phyloP scores from a whole-genome alignment of 78 protist genomes.

The Guillardia theta region DNA sequence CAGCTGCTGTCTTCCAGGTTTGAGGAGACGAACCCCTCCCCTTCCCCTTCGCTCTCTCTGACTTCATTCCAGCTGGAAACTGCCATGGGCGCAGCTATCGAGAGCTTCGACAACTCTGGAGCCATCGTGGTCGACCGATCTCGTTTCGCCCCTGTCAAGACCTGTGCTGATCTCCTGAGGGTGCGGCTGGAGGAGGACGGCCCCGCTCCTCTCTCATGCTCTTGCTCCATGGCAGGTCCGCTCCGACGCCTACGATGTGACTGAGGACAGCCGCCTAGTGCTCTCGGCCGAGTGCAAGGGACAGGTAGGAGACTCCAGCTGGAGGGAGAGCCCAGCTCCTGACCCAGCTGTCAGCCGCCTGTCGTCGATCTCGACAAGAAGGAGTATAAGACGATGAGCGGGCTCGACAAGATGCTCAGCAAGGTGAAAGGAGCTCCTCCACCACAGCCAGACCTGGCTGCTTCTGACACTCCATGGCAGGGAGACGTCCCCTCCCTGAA shows the following conservation, averaged over 20 bases:
- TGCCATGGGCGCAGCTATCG: constrained; percentile 95
- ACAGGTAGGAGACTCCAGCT: too few relatives aligned
- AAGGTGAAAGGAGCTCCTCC: too few relatives aligned
- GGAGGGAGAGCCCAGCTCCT: too few relatives aligned
- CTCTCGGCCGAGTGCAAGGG: not conserved
- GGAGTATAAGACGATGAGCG: not conserved
- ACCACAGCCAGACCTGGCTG: too few relatives aligned
- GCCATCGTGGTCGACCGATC: constrained; percentile 90
- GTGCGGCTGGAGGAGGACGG: not conserved
- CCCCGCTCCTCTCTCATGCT: not conserved
- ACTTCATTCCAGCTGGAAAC: constrained; percentile 98
- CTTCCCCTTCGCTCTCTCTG: constrained; percentile 76
- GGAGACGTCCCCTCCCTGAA: not conserved
- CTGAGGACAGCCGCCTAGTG: not conserved
- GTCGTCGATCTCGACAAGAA: constrained; percentile 8
- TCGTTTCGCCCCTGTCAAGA: constrained; percentile 64
- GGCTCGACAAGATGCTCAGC: constrained; percentile 21
- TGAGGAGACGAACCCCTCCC: too few relatives aligned
- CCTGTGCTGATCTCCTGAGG: constrained; percentile 33
- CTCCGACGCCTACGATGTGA: not conserved
- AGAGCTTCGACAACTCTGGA: constrained; percentile 73
- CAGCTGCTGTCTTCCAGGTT: constrained; percentile 2
- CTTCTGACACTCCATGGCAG: too few relatives aligned
- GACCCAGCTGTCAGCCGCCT: too few relatives aligned
- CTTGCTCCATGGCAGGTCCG: not conserved